Percentiles rank a stretch among this genome's conserved stretches.
Conservation (phyloP, 139 green algal species). For the Zygnema cylindricum region DNA sequence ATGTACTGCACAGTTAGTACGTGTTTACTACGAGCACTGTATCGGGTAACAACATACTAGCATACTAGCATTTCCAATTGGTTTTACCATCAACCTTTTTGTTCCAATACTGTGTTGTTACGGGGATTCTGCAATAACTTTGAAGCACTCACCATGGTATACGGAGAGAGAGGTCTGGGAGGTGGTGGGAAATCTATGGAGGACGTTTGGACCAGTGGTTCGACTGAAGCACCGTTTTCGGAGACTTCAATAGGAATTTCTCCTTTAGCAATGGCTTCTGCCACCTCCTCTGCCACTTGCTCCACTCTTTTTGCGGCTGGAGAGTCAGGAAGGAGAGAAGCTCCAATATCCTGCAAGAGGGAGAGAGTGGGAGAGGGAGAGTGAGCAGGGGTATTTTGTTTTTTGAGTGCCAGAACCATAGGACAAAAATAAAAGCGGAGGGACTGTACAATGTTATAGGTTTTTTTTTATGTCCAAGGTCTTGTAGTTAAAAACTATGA, state of each 20-base stretch:
- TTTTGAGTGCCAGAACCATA: conserved; percentile 22
- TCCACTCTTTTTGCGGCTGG: conserved; percentile 32
- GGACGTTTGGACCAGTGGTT: not conserved
- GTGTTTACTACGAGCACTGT: too few relatives aligned
- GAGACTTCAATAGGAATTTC: too few relatives aligned
- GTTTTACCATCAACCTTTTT: not conserved
- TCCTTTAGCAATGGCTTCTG: not conserved
- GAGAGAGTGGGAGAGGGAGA: not conserved
- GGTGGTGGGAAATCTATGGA: not conserved
- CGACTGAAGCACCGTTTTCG: conserved; percentile 1
- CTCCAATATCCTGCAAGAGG: conserved; percentile 9
- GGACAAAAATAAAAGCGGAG: not conserved
- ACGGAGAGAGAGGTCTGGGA: not conserved
- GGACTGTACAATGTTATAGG: not conserved
- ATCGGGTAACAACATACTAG: too few relatives aligned
- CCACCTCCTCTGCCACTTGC: not conserved
- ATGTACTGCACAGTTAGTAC: too few relatives aligned
- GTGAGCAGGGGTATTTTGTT: not conserved
- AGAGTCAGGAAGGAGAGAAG: conserved; percentile 22
- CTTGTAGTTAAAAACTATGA: not conserved
- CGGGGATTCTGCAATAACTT: too few relatives aligned
- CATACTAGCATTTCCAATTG: too few relatives aligned
- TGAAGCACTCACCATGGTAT: conserved; percentile 1
- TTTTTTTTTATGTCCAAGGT: not conserved
- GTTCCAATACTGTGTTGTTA: not conserved